phyloP scores from a whole-genome alignment of 1,284 basidiomycete genomes.

The Ustilago trichophora region DNA sequence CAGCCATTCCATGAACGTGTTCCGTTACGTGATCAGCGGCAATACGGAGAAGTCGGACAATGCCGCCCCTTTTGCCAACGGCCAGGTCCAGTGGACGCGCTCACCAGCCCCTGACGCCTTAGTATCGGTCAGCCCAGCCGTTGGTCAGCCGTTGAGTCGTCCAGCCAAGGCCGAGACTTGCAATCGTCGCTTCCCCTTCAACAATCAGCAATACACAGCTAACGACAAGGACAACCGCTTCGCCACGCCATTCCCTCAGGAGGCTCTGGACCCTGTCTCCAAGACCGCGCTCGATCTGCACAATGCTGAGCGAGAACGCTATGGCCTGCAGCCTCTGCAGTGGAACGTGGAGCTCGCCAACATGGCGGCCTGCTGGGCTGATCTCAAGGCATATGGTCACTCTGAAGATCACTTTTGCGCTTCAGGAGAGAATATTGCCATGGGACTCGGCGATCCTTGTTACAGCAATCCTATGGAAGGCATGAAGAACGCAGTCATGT shows the following conservation, averaged over 20 bases:
- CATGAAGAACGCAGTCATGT: constrained; percentile 35
- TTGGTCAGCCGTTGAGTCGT: constrained; percentile 17
- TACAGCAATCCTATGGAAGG: constrained; percentile 32
- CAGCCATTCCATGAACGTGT: constrained; percentile 17
- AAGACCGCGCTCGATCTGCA: constrained; percentile 36
- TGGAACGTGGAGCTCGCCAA: constrained; percentile 50
- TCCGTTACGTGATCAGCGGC: constrained; percentile 24
- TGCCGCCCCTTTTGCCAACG: constrained; percentile 22
- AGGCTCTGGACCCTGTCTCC: constrained; percentile 22
- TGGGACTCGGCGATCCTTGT: constrained; percentile 35
- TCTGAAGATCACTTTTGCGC: constrained; percentile 42
- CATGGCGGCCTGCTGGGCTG: constrained; percentile 49
- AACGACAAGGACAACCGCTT: constrained; percentile 22
- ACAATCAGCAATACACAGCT: constrained; percentile 6
- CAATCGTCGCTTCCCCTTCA: constrained; percentile 37
- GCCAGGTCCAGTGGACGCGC: constrained; percentile 25
- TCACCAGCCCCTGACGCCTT: not conserved
- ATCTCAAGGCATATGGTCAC: constrained; percentile 47
- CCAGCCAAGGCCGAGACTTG: constrained; percentile 30
- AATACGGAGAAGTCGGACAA: constrained; percentile 12
- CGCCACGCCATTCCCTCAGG: constrained; percentile 6
- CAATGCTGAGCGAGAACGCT: constrained; percentile 32
- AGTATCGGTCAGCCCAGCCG: not conserved
- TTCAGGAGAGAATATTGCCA: constrained; percentile 45
- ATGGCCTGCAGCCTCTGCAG: constrained; percentile 17